A percentile compares a stretch with the other conserved stretches of the same genome.
Evolutionary conservation across 768 basidiomycete genomes (phyloP).

Genomic region (Fibroporia radiculosa): DNA sequence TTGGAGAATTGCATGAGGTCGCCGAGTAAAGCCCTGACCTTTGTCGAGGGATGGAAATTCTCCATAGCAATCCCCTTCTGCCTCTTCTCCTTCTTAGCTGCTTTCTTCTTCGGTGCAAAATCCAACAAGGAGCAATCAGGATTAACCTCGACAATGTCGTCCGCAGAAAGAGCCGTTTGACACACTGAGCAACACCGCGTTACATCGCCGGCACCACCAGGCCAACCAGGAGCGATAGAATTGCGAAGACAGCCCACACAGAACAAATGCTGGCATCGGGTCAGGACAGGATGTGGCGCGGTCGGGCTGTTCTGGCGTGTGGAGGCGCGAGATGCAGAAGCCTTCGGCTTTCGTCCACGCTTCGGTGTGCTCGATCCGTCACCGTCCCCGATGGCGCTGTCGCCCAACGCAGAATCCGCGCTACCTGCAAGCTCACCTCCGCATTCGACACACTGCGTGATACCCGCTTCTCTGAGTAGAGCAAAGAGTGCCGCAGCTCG

Average conservation of each 20-base stretch:
- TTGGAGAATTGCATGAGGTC: slow-evolving; percentile 80
- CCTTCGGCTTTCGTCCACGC: slow-evolving; percentile 46
- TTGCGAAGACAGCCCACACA: slow-evolving; percentile 80
- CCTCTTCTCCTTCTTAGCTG: slow-evolving; percentile 58
- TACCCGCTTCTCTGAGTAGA: slow-evolving; percentile 80
- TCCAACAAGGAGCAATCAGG: slow-evolving; percentile 43
- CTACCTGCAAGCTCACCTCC: slow-evolving; percentile 61
- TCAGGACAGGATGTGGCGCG: slow-evolving; percentile 61
- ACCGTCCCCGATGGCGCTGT: slow-evolving; percentile 36
- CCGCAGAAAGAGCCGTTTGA: slow-evolving; percentile 52
- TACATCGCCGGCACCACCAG: slow-evolving; percentile 52
- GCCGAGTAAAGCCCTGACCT: slow-evolving; percentile 73
- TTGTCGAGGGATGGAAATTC: slow-evolving; percentile 74
- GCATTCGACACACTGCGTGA: slow-evolving; percentile 87
- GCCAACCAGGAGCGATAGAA: slow-evolving; percentile 77
- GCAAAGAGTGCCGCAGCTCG: slow-evolving; percentile 80
- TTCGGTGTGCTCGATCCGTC: slow-evolving; percentile 41
- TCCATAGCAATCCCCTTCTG: slow-evolving; percentile 45
- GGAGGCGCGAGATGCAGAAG: slow-evolving; percentile 49
- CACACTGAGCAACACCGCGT: slow-evolving; percentile 71
- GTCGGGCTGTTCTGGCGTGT: slow-evolving; percentile 73
- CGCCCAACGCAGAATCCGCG: slow-evolving; percentile 29
- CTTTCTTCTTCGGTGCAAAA: slow-evolving; percentile 39
- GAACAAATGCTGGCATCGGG: slow-evolving; percentile 91
- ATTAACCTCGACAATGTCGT: slow-evolving; percentile 80